A percentile compares a stretch with the other conserved stretches of the same genome.
These are phyloP conservation scores for Arthrobotrys iridis DNA, from an alignment of 2,329 filamentous ascomycete species.

Conservation along the genomic window DNA sequence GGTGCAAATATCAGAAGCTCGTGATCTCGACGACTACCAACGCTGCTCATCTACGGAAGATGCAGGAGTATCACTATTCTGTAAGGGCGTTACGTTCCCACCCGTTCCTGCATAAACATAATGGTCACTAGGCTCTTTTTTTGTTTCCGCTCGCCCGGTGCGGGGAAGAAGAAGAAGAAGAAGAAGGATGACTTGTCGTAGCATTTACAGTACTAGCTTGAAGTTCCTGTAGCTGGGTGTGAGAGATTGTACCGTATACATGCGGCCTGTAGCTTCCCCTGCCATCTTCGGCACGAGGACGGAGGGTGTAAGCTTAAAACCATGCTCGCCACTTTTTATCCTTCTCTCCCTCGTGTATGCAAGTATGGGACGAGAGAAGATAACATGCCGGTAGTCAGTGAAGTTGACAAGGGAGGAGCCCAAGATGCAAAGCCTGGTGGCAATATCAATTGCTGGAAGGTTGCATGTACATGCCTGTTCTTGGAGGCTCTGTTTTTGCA, in stretches of 20 bases:
- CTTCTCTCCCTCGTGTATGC: conserved; percentile 6
- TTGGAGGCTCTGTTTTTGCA: not conserved
- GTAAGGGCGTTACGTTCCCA: conserved; percentile 40
- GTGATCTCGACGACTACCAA: not conserved
- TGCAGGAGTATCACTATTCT: conserved; percentile 14
- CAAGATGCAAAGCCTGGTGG: conserved; percentile 1
- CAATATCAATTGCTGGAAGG: not conserved
- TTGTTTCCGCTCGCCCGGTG: conserved; percentile 49
- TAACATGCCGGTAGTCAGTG: not conserved
- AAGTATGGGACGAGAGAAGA: conserved; percentile 25
- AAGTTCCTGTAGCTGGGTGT: not conserved
- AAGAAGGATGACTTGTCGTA: not conserved
- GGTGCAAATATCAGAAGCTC: not conserved
- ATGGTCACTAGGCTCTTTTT: conserved; percentile 19
- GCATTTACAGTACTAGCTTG: not conserved
- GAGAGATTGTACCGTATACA: conserved; percentile 9
- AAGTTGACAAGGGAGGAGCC: not conserved
- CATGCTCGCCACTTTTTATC: not conserved
- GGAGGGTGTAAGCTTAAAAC: not conserved
- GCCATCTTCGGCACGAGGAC: not conserved
- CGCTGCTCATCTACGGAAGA: not conserved
- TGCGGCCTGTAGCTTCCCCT: conserved; percentile 9
- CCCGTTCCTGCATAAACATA: conserved; percentile 48
- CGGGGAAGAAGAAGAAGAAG: conserved; percentile 33
- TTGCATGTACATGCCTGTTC: not conserved